A percentile compares a stretch with the other conserved stretches of the same genome.
Evolutionary conservation across 2,329 filamentous ascomycete genomes (phyloP).

Genomic region (Colletotrichum lini): DNA sequence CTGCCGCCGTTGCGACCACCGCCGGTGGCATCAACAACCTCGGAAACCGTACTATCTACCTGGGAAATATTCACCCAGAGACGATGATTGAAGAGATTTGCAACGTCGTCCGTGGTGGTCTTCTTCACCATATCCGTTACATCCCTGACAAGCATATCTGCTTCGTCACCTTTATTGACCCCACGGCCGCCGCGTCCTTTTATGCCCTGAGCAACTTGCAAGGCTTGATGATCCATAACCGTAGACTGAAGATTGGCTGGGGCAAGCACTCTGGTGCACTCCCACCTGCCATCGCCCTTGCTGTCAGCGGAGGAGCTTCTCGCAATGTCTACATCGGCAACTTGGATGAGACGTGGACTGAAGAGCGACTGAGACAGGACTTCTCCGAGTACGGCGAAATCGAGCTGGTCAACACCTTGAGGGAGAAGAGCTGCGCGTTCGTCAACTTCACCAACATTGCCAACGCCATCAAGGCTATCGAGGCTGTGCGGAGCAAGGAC

Average conservation of each 20-base stretch:
- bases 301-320: slow-evolving; percentile 96
- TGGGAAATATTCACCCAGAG: slow-evolving; percentile 98
- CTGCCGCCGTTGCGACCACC: slow-evolving; percentile 95
- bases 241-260: slow-evolving; percentile 98
- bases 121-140: slow-evolving; percentile 98
- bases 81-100: slow-evolving; percentile 99
- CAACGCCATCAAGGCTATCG: slow-evolving; percentile 99
- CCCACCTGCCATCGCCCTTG: slow-evolving; percentile 94
- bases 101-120: slow-evolving; percentile 95
- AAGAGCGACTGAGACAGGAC: slow-evolving; percentile 95
- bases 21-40: slow-evolving; percentile 98
- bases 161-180: slow-evolving; percentile 99
- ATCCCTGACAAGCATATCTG: slow-evolving; percentile 99
- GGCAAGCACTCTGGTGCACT: slow-evolving; percentile 98
- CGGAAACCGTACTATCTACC: slow-evolving; percentile 96
- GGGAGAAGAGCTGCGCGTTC: slow-evolving; percentile 99
- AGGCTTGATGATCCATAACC: slow-evolving; percentile 99
- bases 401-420: slow-evolving; percentile 94
- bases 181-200: slow-evolving; percentile 96
- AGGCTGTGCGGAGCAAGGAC: slow-evolving; percentile 92
- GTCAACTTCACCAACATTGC: slow-evolving; percentile 99
- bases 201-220: slow-evolving; percentile 98
- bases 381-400: slow-evolving; percentile 99
- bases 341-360: slow-evolving; percentile 96
- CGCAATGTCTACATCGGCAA: slow-evolving; percentile 99